Percentiles rank a stretch among this genome's conserved stretches.
Conservation (phyloP, 1,139 yeast species). For the Meyerozyma carpophila region DNA sequence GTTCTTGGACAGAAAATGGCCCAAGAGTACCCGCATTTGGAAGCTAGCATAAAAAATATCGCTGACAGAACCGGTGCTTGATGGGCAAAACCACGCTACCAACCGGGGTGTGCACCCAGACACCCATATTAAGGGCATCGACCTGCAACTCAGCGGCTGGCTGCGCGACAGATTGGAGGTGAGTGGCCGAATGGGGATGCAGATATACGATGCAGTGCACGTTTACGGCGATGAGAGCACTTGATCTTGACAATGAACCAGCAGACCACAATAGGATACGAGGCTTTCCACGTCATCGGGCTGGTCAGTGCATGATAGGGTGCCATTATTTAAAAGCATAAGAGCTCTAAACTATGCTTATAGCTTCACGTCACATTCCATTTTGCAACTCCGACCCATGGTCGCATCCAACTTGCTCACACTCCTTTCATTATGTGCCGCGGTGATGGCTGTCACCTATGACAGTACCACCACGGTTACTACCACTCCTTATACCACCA, state of each 20-base stretch:
- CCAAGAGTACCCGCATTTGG: conserved; percentile 74
- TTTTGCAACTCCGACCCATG: conserved; percentile 2
- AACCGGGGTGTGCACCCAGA: not conserved
- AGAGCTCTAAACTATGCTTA: not conserved
- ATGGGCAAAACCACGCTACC: not conserved
- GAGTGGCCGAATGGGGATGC: not conserved
- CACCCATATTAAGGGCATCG: not conserved
- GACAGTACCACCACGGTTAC: conserved; percentile 19
- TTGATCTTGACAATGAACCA: not conserved
- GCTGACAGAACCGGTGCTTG: conserved; percentile 28
- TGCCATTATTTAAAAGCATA: not conserved
- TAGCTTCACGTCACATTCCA: not conserved
- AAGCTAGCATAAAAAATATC: conserved; percentile 47
- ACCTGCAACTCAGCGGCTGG: not conserved
- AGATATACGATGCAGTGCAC: not conserved
- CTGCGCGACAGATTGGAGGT: not conserved
- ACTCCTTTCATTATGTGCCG: conserved; percentile 8
- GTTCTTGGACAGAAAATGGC: conserved; percentile 63
- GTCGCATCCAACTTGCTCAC: conserved; percentile 4
- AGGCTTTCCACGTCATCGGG: not conserved
- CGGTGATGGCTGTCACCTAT: conserved; percentile 8
- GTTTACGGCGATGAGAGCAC: not conserved
- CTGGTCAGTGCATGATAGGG: not conserved
- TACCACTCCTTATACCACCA: conserved; percentile 27
- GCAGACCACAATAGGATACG: not conserved